phyloP scores from a whole-genome alignment of 192 early-diverging fungal genomes.

The Podila epigama region DNA sequence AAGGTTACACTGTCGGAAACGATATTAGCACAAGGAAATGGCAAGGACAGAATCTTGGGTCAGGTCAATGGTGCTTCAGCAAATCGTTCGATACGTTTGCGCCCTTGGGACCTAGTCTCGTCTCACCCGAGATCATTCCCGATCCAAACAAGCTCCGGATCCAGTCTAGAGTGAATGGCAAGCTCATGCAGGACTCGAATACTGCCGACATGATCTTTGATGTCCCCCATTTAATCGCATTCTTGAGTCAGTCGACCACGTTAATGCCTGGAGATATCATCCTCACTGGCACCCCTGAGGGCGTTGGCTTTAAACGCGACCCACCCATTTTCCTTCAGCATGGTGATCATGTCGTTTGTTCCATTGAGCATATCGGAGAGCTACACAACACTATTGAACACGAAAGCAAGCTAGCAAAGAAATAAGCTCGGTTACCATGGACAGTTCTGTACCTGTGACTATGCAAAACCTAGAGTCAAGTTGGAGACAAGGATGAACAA shows the following conservation, averaged over 20 bases:
- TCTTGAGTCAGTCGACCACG: conserved; percentile 69
- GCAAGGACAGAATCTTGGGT: conserved; percentile 54
- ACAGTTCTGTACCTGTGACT: too few species aligned
- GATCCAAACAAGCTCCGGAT: conserved; percentile 60
- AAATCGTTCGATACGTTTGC: conserved; percentile 71
- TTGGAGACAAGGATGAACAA: neutral
- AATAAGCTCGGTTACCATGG: neutral
- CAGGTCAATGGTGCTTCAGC: conserved; percentile 66
- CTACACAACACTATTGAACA: conserved; percentile 56
- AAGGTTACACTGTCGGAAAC: conserved; percentile 67
- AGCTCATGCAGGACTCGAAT: conserved; percentile 57
- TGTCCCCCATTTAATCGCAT: conserved; percentile 56
- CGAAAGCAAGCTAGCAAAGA: conserved; percentile 32
- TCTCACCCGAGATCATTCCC: conserved; percentile 57
- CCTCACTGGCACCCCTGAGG: conserved; percentile 51
- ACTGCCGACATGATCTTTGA: conserved; percentile 68
- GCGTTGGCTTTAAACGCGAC: conserved; percentile 58
- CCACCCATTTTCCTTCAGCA: conserved; percentile 64
- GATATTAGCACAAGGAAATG: conserved; percentile 67
- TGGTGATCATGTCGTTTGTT: conserved; percentile 55
- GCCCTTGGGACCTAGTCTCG: conserved; percentile 63
- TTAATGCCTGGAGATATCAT: conserved; percentile 64
- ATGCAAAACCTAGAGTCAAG: too few species aligned
- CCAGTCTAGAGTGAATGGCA: conserved; percentile 52
- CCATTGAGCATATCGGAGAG: conserved; percentile 62